Percentiles rank a stretch among this genome's conserved stretches.
Evolutionary conservation across 2,329 filamentous ascomycete species (phyloP).

Genomic region (Paraconiothyrium sp.): DNA sequence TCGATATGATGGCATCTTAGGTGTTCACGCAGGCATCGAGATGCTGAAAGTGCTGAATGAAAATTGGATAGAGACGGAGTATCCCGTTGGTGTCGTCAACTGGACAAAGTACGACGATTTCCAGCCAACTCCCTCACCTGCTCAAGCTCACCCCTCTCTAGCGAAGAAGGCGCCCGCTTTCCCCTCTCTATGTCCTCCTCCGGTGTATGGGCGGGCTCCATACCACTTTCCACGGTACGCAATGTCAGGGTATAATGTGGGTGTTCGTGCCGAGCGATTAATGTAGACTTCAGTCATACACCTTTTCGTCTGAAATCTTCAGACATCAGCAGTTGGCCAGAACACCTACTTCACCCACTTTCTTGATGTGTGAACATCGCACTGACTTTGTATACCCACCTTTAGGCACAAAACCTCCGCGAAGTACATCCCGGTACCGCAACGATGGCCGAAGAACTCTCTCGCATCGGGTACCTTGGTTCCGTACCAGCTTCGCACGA

Average conservation of each 20-base stretch:
- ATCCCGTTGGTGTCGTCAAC: conserved; percentile 77
- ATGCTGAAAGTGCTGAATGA: conserved; percentile 75
- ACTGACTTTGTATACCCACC: too few species aligned
- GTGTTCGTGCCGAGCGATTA: too few species aligned
- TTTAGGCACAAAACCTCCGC: conserved; percentile 63
- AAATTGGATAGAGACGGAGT: conserved; percentile 72
- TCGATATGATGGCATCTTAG: conserved; percentile 80
- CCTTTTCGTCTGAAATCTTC: too few species aligned
- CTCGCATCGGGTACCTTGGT: conserved; percentile 77
- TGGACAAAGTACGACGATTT: conserved; percentile 71
- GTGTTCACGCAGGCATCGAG: conserved; percentile 77
- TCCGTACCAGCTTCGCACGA: conserved; percentile 64
- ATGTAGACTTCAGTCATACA: too few species aligned
- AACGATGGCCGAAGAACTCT: conserved; percentile 73
- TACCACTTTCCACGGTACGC: conserved; percentile 62
- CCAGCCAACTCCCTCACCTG: neutral
- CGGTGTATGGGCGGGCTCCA: conserved; percentile 78
- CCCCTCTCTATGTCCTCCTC: conserved; percentile 78
- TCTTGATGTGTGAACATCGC: too few species aligned
- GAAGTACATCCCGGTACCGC: conserved; percentile 70
- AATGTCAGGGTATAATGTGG: too few species aligned
- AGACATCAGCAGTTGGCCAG: too few species aligned
- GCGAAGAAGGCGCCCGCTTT: conserved; percentile 83
- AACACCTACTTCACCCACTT: too few species aligned
- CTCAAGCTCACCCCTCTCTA: conserved; percentile 41